These are phyloP conservation scores for Brachypodium distachyon DNA, from an alignment of 202 grass and related monocot species.

Conservation along the genomic window DNA sequence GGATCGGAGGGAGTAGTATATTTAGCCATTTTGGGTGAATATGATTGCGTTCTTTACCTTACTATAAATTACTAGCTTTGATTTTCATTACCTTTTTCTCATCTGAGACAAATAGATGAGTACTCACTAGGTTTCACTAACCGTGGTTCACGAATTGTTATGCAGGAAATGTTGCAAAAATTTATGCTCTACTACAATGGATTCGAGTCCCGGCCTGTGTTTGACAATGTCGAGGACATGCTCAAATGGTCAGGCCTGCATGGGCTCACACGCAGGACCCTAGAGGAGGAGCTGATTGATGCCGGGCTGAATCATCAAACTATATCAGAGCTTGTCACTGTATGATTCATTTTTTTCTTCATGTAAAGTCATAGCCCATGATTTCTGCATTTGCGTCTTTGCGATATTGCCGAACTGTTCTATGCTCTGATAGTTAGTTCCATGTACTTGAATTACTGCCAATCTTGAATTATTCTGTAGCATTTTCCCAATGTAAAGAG, in stretches of 20 bases:
- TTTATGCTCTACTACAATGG: conserved; percentile 65
- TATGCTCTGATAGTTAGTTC: background rate
- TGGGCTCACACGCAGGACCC: conserved; percentile 51
- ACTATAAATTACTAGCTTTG: background rate
- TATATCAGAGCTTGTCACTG: conserved; percentile 69
- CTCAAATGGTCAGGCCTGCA: conserved; percentile 68
- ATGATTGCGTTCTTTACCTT: background rate
- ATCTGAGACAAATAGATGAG: background rate
- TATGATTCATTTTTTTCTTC: conserved; percentile 17
- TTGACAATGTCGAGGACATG: conserved; percentile 73
- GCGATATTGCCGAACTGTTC: background rate
- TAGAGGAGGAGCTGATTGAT: conserved; percentile 51
- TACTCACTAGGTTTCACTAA: background rate
- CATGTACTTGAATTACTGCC: background rate
- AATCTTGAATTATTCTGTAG: background rate
- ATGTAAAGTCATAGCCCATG: background rate
- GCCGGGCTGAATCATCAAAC: conserved; percentile 43
- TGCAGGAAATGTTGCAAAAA: conserved; percentile 56
- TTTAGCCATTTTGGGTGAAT: background rate
- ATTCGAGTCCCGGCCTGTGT: conserved; percentile 52
- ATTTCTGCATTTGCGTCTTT: background rate
- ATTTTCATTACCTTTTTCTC: background rate
- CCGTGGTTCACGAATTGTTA: background rate
- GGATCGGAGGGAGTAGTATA: no score
- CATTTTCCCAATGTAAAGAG: background rate